Base-by-base conservation (phyloP, 208 protist species). In the Crithidia acanthocephali region DNA sequence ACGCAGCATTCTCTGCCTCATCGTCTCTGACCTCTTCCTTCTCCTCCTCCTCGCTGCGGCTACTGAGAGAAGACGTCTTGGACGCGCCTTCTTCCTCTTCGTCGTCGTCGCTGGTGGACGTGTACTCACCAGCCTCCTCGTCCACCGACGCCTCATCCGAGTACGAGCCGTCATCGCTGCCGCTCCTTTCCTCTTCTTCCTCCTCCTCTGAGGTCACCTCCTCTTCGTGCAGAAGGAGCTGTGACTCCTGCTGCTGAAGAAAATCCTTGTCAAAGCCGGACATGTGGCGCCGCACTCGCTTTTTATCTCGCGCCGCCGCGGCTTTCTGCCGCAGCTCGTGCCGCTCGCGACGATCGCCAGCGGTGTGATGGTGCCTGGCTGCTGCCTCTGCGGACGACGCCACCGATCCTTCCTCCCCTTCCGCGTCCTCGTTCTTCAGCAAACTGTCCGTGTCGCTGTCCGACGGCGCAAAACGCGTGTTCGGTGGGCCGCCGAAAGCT, bases 241-340 rank as follows among this genome's bases (percentile, higher is more conserved):
- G 63, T 2, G 76, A 63, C 59, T 85, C 80, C 33, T 81, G 37
- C 9, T 58, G 55, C 0, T 15, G 45, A 2, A 85, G 52, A 25
- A 57, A 75, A 22, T 62, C 76, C 45, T 57, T 37, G 25, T 84
- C 79, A 30, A 78, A 84, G 44, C 70, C 76, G 23, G 68, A 42
- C 69, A 80, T 69, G 59, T 84, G 74, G 13, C 32, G 60, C 20
- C 48, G 51, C 59, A 80, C 67, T 15, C 72, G 73, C 20, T 72
- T 27, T 11, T 62, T 70, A 37, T 71, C 58, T 0, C 72, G 72
- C 16, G 28, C 50, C 72, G 70, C 51, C 16, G 48, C 57, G 6
- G 56, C 65, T 32, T 50, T 33, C 64, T 57, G 35, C 6, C 47
- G 47, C 45, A 22, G 51, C 51, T 59, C 65, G 18, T 64, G 65